Evolutionary conservation across 495 filamentous ascomycete genomes (phyloP).

Genomic region (Astrothelium subdiscretum): DNA sequence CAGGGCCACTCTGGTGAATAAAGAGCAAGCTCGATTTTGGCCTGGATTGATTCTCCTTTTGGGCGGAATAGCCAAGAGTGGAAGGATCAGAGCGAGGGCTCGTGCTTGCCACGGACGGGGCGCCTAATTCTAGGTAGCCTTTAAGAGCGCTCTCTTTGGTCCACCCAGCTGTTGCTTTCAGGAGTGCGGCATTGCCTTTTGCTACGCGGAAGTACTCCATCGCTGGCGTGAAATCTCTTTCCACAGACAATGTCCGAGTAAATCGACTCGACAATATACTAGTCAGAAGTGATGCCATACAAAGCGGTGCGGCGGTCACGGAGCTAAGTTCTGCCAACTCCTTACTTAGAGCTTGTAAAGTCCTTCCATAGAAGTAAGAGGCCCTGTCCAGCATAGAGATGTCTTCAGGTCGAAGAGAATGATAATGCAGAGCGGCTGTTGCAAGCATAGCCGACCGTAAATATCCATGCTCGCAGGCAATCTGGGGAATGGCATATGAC

Average conservation of each 20-base stretch:
- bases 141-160: background rate
- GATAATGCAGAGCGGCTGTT: background rate
- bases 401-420: background rate
- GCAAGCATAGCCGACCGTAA: background rate
- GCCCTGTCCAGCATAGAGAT: background rate
- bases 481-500: background rate
- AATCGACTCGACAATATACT: background rate
- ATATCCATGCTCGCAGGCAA: background rate
- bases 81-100: background rate
- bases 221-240: background rate
- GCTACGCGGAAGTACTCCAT: background rate
- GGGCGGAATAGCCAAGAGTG: background rate
- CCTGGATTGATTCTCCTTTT: background rate
- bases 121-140: background rate
- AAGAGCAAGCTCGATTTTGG: background rate
- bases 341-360: background rate
- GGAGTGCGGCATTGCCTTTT: background rate
- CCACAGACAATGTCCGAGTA: background rate
- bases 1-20: background rate
- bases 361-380: background rate
- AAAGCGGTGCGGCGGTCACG: background rate
- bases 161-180: background rate
- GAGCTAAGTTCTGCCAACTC: background rate
- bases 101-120: background rate
- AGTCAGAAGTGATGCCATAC: background rate